Base-by-base conservation (phyloP, 352 stramenopile species). In the Phytophthora idaei region DNA sequence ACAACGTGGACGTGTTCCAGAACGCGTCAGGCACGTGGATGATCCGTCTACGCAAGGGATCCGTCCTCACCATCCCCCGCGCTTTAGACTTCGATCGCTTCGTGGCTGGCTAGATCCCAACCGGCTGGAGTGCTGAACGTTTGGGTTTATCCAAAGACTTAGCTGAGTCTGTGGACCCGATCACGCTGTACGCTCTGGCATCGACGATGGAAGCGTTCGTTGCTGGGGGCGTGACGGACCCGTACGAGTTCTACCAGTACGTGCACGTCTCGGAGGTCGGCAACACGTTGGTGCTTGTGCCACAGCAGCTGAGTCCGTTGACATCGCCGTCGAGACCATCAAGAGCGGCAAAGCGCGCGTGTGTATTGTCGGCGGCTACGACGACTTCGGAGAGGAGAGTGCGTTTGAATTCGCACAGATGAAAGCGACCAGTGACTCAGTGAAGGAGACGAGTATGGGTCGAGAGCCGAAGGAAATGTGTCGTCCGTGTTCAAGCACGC, bases 211-310 rank as follows among this genome's bases (percentile, higher is more conserved):
- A 97, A 32, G 77, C 90, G 5, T 85, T 97, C n/a, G 78, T 96
- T 11, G 62, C 71, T 4, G 81, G 84, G 8, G 89, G 90, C 69
- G 68, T 97, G 64, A 94, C 87, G 2, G 89, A 97, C 47, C 90
- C 90, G 53, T 97, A 97, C 70, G 89, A 97, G 77, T 93, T 97
- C 56, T 97, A 97, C 75, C 80, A 95, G 70, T 96, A 97, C 68
- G 85, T 96, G 12, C 90, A 97, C 71, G 90, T 97, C 1, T 93
- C 84, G 27, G 87, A 95, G 62, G 67, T 97, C 31, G 90, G 90
- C 14, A 96, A 96, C 78, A 92, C 82, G 5, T 97, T 3, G 90
- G 90, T 54, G 89, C 90, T 4, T 97, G 89, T 53, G 90, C 90
- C 0, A 97, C 90, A 2, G 85, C 90, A 14, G 88, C 88, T 36